Evolutionary conservation across 495 filamentous ascomycete genomes (phyloP).

Genomic region (Penicillium angulare): DNA sequence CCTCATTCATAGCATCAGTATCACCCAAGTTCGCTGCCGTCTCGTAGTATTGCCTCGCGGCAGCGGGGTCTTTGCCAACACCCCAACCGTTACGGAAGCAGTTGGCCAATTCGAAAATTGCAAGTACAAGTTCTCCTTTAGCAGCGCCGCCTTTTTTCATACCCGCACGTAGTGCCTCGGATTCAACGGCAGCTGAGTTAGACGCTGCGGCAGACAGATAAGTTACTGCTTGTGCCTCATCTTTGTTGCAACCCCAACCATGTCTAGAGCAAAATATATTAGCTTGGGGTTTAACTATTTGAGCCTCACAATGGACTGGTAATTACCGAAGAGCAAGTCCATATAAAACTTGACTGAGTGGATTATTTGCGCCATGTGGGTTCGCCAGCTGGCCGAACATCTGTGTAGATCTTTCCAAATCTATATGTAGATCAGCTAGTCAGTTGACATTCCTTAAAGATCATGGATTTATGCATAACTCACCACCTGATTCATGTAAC

Average conservation of each 20-base stretch:
- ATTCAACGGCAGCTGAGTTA: conserved; percentile 84
- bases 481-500: conserved; percentile 81
- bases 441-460: not conserved
- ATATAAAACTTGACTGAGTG: conserved; percentile 93
- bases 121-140: conserved; percentile 96
- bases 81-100: conserved; percentile 98
- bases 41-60: conserved; percentile 93
- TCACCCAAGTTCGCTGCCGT: conserved; percentile 95
- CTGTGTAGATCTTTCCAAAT: conserved; percentile 69
- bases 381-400: conserved; percentile 89
- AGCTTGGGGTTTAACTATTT: not conserved
- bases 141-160: conserved; percentile 91
- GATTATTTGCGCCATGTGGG: conserved; percentile 81
- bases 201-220: conserved; percentile 89
- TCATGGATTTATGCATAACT: conserved; percentile 19
- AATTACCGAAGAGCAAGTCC: conserved; percentile 82
- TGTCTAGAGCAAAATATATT: conserved; percentile 54
- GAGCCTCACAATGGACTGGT: not conserved
- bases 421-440: conserved; percentile 22
- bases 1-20: conserved; percentile 96
- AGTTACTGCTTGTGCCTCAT: conserved; percentile 69
- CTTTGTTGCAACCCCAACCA: conserved; percentile 82
- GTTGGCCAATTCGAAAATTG: conserved; percentile 91
- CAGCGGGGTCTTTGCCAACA: conserved; percentile 80
- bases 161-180: conserved; percentile 76